These are phyloP conservation scores for Mycena floridula DNA, from an alignment of 768 basidiomycete species.

Conservation along the genomic window DNA sequence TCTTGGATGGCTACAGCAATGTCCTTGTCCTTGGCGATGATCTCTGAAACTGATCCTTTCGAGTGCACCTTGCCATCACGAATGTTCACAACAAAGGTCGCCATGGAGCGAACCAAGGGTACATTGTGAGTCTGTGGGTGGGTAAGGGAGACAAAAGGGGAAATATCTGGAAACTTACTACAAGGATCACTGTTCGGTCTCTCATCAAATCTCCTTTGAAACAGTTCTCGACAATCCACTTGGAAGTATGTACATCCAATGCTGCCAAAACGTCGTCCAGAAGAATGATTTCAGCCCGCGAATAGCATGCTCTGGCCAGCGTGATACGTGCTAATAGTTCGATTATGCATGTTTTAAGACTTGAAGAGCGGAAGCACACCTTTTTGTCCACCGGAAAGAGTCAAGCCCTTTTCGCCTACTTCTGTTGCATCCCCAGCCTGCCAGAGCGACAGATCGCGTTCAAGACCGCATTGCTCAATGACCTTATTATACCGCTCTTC, in stretches of 20 bases:
- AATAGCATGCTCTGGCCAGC: conserved; percentile 40
- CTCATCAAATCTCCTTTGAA: conserved; percentile 71
- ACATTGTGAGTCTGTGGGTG: conserved; percentile 40
- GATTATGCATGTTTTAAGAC: too few relatives aligned
- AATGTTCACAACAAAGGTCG: conserved; percentile 52
- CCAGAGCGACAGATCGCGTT: conserved; percentile 64
- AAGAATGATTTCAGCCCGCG: conserved; percentile 52
- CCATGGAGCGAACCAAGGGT: conserved; percentile 44
- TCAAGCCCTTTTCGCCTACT: conserved; percentile 67
- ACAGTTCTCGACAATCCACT: conserved; percentile 76
- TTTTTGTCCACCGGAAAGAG: conserved; percentile 47
- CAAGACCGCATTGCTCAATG: conserved; percentile 67
- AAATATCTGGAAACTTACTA: conserved; percentile 33
- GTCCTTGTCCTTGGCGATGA: conserved; percentile 33
- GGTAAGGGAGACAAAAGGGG: background rate
- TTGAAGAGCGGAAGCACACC: too few relatives aligned
- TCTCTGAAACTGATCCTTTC: conserved; percentile 44
- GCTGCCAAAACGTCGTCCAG: conserved; percentile 71
- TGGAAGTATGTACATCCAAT: conserved; percentile 71
- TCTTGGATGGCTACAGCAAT: conserved; percentile 23
- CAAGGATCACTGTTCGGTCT: conserved; percentile 81
- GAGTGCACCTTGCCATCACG: conserved; percentile 48
- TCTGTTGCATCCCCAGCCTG: conserved; percentile 65
- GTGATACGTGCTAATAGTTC: conserved; percentile 45
- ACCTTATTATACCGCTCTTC: conserved; percentile 75